Conservation (phyloP, 306 rosid genomes). For the Lathyrus sativus region DNA sequence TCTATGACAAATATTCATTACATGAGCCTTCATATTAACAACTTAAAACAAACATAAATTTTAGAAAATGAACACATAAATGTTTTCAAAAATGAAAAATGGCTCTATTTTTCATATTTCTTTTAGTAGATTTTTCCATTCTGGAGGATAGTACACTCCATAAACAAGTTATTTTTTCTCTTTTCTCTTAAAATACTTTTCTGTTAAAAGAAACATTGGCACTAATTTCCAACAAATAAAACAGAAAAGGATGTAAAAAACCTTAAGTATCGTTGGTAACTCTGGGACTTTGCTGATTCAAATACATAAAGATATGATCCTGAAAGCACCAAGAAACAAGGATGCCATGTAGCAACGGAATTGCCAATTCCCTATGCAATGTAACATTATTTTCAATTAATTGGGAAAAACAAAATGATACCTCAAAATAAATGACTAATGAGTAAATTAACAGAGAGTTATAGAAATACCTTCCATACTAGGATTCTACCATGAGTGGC, state of each 20-base stretch:
- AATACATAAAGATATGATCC: constrained; percentile 74
- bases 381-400: constrained; percentile 24
- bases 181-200: neutral
- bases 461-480: constrained; percentile 77
- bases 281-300: constrained; percentile 75
- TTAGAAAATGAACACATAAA: neutral
- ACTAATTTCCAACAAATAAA: constrained; percentile 27
- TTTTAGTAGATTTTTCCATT: neutral
- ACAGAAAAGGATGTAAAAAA: constrained; percentile 34
- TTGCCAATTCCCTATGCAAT: constrained; percentile 86
- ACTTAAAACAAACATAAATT: neutral
- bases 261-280: constrained; percentile 82
- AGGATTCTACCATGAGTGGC: constrained; percentile 77
- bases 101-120: neutral
- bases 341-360: constrained; percentile 93
- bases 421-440: neutral
- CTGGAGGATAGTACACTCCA: neutral
- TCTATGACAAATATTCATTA: neutral
- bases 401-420: constrained; percentile 12
- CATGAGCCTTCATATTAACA: neutral
- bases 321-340: constrained; percentile 78
- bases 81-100: no score
- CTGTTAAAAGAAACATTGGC: neutral
- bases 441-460: constrained; percentile 21
- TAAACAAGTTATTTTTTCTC: neutral